Evolutionary conservation across 75 land plant genomes (phyloP).

Genomic region (Picea sitchensis): DNA sequence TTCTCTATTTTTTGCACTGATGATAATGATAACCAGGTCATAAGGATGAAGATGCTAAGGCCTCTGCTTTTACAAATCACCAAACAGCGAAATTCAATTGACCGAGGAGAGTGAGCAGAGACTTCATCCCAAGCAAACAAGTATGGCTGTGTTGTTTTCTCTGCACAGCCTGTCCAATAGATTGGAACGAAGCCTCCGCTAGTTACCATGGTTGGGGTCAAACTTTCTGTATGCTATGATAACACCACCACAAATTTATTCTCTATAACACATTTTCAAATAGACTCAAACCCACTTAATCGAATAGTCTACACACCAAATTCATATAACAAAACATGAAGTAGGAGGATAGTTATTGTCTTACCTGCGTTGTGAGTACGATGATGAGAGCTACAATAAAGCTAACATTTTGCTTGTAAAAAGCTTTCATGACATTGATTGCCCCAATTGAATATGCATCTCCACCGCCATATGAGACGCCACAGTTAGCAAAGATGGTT

Average conservation of each 20-base stretch:
- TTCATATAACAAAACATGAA: not conserved
- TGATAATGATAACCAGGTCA: not conserved
- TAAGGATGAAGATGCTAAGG: not conserved
- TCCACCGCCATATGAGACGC: slow-evolving; percentile 53
- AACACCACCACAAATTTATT: not conserved
- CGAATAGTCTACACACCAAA: no score
- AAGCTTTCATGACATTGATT: slow-evolving; percentile 80
- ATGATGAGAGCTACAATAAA: slow-evolving; percentile 57
- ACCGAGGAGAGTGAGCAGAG: not conserved
- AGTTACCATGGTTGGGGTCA: not conserved
- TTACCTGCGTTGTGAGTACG: slow-evolving; percentile 71
- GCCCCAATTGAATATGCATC: slow-evolving; percentile 76
- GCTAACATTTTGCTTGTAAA: slow-evolving; percentile 57
- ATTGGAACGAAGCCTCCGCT: not conserved
- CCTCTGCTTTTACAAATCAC: not conserved
- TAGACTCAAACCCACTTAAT: no score
- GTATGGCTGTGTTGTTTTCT: not conserved
- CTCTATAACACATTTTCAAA: not conserved
- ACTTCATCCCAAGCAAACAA: not conserved
- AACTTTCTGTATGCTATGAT: not conserved
- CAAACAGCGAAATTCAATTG: not conserved
- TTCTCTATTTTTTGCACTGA: not conserved
- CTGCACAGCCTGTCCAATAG: not conserved
- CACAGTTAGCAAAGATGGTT: slow-evolving; percentile 74
- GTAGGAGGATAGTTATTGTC: not conserved